Conservation (phyloP, 2,329 filamentous ascomycete species). For the Cladosporium sp. region DNA sequence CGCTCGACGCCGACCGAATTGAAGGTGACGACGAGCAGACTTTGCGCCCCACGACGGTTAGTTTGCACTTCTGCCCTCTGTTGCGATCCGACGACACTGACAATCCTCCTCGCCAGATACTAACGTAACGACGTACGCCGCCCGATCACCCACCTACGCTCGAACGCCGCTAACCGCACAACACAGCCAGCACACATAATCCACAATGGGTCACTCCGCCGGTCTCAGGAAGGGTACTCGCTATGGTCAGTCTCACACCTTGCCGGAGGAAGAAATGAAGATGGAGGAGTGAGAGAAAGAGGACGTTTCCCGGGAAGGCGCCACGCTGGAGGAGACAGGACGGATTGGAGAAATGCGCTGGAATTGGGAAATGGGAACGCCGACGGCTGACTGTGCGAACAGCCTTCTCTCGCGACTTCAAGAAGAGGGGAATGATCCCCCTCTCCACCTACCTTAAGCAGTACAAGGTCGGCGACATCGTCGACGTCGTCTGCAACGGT, state of each 20-base stretch:
- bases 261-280: constrained; percentile 12
- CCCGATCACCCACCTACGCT: background rate
- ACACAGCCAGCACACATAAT: constrained; percentile 26
- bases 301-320: background rate
- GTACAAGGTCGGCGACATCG: constrained; percentile 98
- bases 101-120: constrained; percentile 8
- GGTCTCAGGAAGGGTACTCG: constrained; percentile 41
- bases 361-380: constrained; percentile 11
- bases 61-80: constrained; percentile 1
- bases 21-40: constrained; percentile 12
- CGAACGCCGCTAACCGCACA: constrained; percentile 15
- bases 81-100: constrained; percentile 8
- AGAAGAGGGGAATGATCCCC: constrained; percentile 89
- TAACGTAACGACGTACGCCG: constrained; percentile 14
- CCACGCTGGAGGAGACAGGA: background rate
- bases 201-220: constrained; percentile 51
- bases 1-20: constrained; percentile 3
- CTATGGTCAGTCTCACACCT: constrained; percentile 32
- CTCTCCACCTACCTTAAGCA: constrained; percentile 91
- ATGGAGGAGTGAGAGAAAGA: background rate
- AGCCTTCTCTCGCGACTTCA: constrained; percentile 87
- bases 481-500: constrained; percentile 98
- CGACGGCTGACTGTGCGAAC: constrained; percentile 17
- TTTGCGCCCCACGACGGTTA: constrained; percentile 11
- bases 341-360: constrained; percentile 29